phyloP scores from a whole-genome alignment of 2,329 filamentous ascomycete genomes.

The Claviceps paspali region DNA sequence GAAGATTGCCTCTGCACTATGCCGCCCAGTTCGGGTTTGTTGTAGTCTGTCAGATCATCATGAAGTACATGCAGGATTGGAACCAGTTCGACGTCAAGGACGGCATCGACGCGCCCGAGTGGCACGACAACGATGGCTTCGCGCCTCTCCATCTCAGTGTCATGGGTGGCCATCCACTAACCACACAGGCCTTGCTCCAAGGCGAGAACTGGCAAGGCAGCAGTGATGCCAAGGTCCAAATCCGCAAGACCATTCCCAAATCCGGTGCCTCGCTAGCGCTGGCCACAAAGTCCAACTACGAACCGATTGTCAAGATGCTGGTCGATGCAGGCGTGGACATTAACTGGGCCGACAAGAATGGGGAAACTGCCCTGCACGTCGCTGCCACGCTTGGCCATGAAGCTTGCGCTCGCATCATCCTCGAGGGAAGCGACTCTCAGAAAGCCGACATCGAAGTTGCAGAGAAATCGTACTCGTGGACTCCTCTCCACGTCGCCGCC shows the following conservation, averaged over 20 bases:
- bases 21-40: slow-evolving; percentile 91
- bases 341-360: slow-evolving; percentile 80
- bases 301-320: slow-evolving; percentile 69
- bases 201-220: slow-evolving; percentile 63
- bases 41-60: slow-evolving; percentile 74
- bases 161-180: slow-evolving; percentile 76
- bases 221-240: slow-evolving; percentile 44
- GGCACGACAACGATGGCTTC: slow-evolving; percentile 87
- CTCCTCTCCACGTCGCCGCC: slow-evolving; percentile 81
- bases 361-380: slow-evolving; percentile 83
- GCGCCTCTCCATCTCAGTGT: slow-evolving; percentile 86
- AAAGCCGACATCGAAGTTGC: slow-evolving; percentile 61
- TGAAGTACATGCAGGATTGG: slow-evolving; percentile 82
- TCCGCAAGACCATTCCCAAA: slow-evolving; percentile 57
- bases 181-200: slow-evolving; percentile 65
- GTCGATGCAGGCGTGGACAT: slow-evolving; percentile 84
- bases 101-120: slow-evolving; percentile 73
- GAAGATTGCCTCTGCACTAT: slow-evolving; percentile 78
- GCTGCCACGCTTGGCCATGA: slow-evolving; percentile 78
- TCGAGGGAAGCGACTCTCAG: slow-evolving; percentile 54
- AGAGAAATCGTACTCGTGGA: slow-evolving; percentile 85
- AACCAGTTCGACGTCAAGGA: slow-evolving; percentile 68
- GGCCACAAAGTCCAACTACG: slow-evolving; percentile 77
- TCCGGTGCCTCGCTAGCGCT: slow-evolving; percentile 79
- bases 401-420: slow-evolving; percentile 61